Evolutionary conservation across 2,329 filamentous ascomycete species (phyloP).

Genomic region (Hypoxylon sp.): DNA sequence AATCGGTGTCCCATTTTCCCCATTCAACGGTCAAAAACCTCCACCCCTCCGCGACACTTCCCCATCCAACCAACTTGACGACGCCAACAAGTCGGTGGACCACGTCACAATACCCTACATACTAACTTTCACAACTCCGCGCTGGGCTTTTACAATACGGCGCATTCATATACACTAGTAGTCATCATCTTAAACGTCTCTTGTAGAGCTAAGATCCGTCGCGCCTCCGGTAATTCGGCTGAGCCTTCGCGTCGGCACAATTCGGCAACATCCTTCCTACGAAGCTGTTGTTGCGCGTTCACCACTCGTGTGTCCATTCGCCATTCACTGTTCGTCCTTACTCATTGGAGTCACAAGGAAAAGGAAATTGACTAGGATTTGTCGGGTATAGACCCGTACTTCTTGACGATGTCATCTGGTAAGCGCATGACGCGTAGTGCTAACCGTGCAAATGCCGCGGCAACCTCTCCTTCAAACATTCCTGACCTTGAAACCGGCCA

Average conservation of each 20-base stretch:
- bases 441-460: constrained; percentile 35
- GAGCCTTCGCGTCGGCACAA: constrained; percentile 6
- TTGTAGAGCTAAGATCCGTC: background rate
- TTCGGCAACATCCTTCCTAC: background rate
- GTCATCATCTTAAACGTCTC: background rate
- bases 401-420: constrained; percentile 52
- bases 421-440: constrained; percentile 44
- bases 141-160: background rate
- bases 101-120: constrained; percentile 25
- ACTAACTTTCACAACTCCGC: constrained; percentile 4
- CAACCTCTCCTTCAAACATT: too few species aligned
- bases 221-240: constrained; percentile 6
- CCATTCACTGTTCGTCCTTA: background rate
- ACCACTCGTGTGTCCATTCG: constrained; percentile 1
- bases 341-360: constrained; percentile 3
- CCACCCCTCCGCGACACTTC: constrained; percentile 16
- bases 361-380: constrained; percentile 26
- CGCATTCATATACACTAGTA: background rate
- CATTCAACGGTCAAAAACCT: constrained; percentile 25
- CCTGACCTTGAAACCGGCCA: background rate
- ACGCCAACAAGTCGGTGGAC: constrained; percentile 19
- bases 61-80: constrained; percentile 18
- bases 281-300: background rate
- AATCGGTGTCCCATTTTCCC: constrained; percentile 15
- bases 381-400: constrained; percentile 25